Conservation (phyloP, 169 alveolate genomes). For the Plasmodium yoelii region DNA sequence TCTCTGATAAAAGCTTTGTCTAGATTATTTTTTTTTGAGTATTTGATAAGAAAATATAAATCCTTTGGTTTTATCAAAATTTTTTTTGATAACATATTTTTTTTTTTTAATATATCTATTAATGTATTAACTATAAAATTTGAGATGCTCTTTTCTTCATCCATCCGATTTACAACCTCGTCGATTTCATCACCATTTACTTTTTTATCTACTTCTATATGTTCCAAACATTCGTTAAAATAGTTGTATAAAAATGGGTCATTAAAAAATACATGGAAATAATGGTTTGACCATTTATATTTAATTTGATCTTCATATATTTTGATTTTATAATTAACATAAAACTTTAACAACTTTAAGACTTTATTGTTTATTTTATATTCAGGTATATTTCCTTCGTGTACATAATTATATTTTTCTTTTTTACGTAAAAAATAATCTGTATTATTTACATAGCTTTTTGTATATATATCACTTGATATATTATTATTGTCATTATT, state of each 20-base stretch:
- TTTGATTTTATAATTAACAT: conserved; percentile 75
- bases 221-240: conserved; percentile 63
- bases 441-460: conserved; percentile 68
- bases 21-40: conserved; percentile 25
- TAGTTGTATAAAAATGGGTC: conserved; percentile 74
- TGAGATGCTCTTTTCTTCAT: conserved; percentile 60
- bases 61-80: conserved; percentile 62
- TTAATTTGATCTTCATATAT: conserved; percentile 71
- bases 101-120: conserved; percentile 59
- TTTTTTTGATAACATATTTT: conserved; percentile 57
- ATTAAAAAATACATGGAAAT: conserved; percentile 66
- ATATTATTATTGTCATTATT: background rate
- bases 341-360: conserved; percentile 55
- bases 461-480: conserved; percentile 26
- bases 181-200: too few species aligned
- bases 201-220: background rate
- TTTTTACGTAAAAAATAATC: conserved; percentile 53
- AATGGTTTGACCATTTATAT: conserved; percentile 69
- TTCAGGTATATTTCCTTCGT: conserved; percentile 65
- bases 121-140: conserved; percentile 69
- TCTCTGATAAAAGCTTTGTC: conserved; percentile 38
- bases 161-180: background rate
- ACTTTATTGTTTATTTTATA: conserved; percentile 29
- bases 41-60: conserved; percentile 59
- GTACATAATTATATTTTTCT: conserved; percentile 62